These are phyloP conservation scores for Musa troglodytarum DNA, from an alignment of 176 grass and related monocot species.

Conservation along the genomic window DNA sequence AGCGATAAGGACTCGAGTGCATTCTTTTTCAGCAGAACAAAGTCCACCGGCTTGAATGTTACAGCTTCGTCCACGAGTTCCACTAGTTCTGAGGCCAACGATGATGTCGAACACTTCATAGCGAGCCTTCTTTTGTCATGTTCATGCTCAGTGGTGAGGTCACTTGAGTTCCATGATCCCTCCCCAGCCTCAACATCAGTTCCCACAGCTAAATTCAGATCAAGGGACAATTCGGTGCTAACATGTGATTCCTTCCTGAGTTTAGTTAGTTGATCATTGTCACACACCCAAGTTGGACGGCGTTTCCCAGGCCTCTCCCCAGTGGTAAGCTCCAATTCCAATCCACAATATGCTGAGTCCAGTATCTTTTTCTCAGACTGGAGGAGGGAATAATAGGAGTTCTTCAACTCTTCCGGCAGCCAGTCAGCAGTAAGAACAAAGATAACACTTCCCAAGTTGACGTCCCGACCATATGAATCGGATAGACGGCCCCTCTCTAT, in stretches of 20 bases:
- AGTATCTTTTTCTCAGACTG: slow-evolving; percentile 56
- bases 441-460: slow-evolving; percentile 68
- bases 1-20: slow-evolving; percentile 49
- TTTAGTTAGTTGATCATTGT: slow-evolving; percentile 44
- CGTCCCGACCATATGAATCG: slow-evolving; percentile 78
- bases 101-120: slow-evolving; percentile 35
- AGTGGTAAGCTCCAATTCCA: slow-evolving; percentile 70
- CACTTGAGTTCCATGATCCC: slow-evolving; percentile 77
- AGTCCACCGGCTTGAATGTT: slow-evolving; percentile 68
- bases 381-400: slow-evolving; percentile 34
- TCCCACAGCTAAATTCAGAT: slow-evolving; percentile 73
- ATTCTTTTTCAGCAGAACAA: slow-evolving; percentile 37
- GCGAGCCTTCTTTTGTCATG: slow-evolving; percentile 54
- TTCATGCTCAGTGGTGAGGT: slow-evolving; percentile 70
- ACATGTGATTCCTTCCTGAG: slow-evolving; percentile 45
- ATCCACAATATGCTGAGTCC: slow-evolving; percentile 41
- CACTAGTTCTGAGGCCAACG: slow-evolving; percentile 45
- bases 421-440: slow-evolving; percentile 75
- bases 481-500: slow-evolving; percentile 75
- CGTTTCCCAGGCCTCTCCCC: slow-evolving; percentile 54
- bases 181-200: slow-evolving; percentile 50
- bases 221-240: slow-evolving; percentile 48
- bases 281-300: slow-evolving; percentile 51
- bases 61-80: slow-evolving; percentile 59
- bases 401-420: slow-evolving; percentile 58